Evolutionary conservation across 208 protist genomes (phyloP).

Genomic region (Leishmania lainsoni): DNA sequence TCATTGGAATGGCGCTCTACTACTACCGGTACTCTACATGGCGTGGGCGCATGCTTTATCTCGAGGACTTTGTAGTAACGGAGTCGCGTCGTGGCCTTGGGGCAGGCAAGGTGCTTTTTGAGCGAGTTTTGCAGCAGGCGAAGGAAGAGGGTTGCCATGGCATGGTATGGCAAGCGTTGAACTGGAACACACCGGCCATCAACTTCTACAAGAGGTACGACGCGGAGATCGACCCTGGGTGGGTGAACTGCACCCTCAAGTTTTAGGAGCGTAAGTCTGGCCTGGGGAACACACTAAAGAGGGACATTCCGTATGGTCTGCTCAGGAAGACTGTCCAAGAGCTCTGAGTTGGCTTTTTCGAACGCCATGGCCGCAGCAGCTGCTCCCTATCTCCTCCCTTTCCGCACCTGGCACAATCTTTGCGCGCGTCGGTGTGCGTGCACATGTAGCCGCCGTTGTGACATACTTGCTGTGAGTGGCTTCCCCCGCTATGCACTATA

Average conservation of each 20-base stretch:
- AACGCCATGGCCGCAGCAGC: neutral
- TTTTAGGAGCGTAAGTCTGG: constrained; percentile 22
- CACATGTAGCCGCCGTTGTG: neutral
- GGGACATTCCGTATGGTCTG: neutral
- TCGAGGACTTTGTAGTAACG: constrained; percentile 58
- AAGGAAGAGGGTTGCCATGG: constrained; percentile 47
- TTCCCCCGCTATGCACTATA: neutral
- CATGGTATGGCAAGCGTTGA: constrained; percentile 64
- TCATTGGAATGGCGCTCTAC: constrained; percentile 58
- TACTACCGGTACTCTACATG: constrained; percentile 65
- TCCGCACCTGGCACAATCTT: neutral
- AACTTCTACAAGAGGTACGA: constrained; percentile 56
- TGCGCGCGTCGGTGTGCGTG: neutral
- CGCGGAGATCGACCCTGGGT: constrained; percentile 42
- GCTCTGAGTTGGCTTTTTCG: neutral
- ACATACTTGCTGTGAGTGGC: neutral
- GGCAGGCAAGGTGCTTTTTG: constrained; percentile 43
- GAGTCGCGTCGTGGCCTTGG: constrained; percentile 38
- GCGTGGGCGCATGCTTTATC: constrained; percentile 54
- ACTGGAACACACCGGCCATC: constrained; percentile 53
- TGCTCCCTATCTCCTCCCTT: neutral
- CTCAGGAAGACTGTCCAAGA: neutral
- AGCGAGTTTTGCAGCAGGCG: constrained; percentile 41
- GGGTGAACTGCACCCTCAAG: constrained; percentile 57
- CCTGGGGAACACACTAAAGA: neutral